Conservation (phyloP, 768 basidiomycete genomes). For the Suillus decipiens region DNA sequence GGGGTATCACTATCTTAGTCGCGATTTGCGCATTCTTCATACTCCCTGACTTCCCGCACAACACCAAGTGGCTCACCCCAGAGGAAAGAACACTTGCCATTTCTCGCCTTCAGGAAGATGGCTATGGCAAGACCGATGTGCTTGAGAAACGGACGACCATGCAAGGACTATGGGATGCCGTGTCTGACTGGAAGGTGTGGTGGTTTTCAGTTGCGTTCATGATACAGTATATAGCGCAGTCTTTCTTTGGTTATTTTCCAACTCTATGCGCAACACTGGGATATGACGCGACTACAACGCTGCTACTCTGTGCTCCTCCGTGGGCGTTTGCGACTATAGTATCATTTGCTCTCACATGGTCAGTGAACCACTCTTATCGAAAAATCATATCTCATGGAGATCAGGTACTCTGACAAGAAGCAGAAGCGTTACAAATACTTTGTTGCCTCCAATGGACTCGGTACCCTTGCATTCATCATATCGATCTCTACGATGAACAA, state of each 20-base stretch:
- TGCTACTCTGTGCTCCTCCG: conserved; percentile 23
- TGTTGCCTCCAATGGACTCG: conserved; percentile 47
- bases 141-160: conserved; percentile 19
- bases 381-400: background rate
- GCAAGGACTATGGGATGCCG: conserved; percentile 13
- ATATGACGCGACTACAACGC: conserved; percentile 37
- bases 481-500: conserved; percentile 61
- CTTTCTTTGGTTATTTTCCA: conserved; percentile 27
- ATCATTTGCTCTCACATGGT: conserved; percentile 27
- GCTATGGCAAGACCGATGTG: conserved; percentile 13
- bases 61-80: background rate
- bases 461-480: conserved; percentile 67
- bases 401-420: conserved; percentile 65
- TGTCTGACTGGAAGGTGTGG: conserved; percentile 46
- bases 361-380: background rate
- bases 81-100: conserved; percentile 18
- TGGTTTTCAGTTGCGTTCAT: conserved; percentile 31
- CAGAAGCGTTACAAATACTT: conserved; percentile 74
- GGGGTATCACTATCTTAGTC: background rate
- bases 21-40: background rate
- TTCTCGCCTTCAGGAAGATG: conserved; percentile 33
- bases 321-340: conserved; percentile 33
- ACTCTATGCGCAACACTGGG: conserved; percentile 36
- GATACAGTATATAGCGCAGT: conserved; percentile 18
- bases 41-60: conserved; percentile 1